A percentile compares a stretch with the other conserved stretches of the same genome.
Evolutionary conservation across 345 rosid genomes (phyloP).

Genomic region (Psidium guajava): DNA sequence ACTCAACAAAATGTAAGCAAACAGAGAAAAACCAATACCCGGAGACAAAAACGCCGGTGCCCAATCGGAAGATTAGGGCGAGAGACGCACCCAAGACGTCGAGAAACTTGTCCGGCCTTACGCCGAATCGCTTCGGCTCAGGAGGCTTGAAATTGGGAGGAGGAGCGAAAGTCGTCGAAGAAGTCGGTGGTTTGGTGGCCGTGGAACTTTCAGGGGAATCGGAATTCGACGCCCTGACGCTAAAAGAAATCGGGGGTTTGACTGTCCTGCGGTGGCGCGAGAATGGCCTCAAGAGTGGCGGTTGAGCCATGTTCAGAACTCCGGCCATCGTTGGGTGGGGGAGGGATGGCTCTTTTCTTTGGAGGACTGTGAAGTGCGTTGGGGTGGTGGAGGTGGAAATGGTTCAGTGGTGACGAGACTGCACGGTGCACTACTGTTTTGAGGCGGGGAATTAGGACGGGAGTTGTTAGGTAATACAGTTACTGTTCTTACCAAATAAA

Average conservation of each 20-base stretch:
- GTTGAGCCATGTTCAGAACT: conserved; percentile 29
- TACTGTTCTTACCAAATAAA: not conserved
- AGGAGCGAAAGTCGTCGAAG: conserved; percentile 20
- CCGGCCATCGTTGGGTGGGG: conserved; percentile 43
- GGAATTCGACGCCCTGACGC: conserved; percentile 15
- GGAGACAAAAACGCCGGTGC: conserved; percentile 68
- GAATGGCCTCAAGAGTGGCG: conserved; percentile 20
- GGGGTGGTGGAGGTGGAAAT: not conserved
- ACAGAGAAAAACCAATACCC: conserved; percentile 24
- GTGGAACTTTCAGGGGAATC: conserved; percentile 31
- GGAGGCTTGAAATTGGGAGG: conserved; percentile 68
- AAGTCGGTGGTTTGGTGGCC: conserved; percentile 10
- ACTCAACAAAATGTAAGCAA: not conserved
- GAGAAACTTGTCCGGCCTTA: conserved; percentile 43
- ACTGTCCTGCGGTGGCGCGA: conserved; percentile 5
- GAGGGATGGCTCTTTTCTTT: not conserved
- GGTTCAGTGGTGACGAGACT: not conserved
- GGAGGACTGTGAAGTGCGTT: not conserved
- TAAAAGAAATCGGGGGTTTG: conserved; percentile 19
- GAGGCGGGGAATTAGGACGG: not conserved
- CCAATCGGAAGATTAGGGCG: conserved; percentile 58
- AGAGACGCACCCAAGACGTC: conserved; percentile 66
- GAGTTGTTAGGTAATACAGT: not conserved
- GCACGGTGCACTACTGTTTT: not conserved
- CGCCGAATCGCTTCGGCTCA: conserved; percentile 50